Evolutionary conservation across 495 filamentous ascomycete species (phyloP).

Genomic region (Neurospora tetraspora): DNA sequence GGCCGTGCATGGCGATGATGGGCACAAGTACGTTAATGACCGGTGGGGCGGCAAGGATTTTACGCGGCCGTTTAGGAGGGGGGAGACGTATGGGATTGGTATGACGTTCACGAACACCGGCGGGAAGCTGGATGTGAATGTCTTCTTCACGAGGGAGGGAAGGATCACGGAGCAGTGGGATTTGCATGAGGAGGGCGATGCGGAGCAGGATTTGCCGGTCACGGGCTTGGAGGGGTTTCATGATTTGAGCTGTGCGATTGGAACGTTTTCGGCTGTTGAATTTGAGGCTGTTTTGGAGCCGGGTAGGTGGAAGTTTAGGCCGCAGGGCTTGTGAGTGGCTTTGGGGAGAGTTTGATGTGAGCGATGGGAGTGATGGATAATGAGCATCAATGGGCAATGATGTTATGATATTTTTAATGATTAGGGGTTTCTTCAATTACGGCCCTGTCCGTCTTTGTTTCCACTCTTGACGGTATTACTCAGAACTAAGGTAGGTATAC

Average conservation of each 20-base stretch:
- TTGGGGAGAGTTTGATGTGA: background rate
- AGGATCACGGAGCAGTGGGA: constrained; percentile 58
- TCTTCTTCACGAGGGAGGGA: constrained; percentile 77
- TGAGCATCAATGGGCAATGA: background rate
- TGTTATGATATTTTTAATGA: background rate
- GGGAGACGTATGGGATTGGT: constrained; percentile 46
- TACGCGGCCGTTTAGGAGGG: constrained; percentile 33
- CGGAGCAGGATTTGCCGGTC: constrained; percentile 48
- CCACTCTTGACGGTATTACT: background rate
- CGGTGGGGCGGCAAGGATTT: constrained; percentile 74
- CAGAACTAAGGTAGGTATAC: background rate
- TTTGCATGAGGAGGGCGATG: constrained; percentile 75
- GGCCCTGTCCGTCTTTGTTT: background rate
- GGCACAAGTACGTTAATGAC: constrained; percentile 79
- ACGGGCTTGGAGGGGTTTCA: constrained; percentile 68
- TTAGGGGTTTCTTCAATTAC: background rate
- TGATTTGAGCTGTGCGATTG: constrained; percentile 75
- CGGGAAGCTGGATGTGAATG: constrained; percentile 40
- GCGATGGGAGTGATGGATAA: background rate
- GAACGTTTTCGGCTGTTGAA: constrained; percentile 59
- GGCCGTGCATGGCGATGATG: constrained; percentile 88
- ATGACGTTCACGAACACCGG: constrained; percentile 50
- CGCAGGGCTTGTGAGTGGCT: constrained; percentile 3
- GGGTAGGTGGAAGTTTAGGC: constrained; percentile 27
- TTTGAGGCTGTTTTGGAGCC: constrained; percentile 63